Evolutionary conservation across 352 stramenopile species (phyloP).

Genomic region (Phytophthora constricta): DNA sequence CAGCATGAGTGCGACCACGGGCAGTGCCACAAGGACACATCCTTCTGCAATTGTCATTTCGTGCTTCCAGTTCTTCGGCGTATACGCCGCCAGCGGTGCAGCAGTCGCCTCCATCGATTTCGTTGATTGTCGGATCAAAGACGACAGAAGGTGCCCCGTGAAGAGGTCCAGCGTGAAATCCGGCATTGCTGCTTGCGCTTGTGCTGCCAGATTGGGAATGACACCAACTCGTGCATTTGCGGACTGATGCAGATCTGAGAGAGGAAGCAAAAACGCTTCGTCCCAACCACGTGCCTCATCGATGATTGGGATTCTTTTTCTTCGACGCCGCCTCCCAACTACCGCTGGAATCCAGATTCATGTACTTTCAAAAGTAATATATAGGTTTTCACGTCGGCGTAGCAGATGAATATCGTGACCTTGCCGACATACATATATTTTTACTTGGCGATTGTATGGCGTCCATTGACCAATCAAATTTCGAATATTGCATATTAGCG

Average conservation of each 20-base stretch:
- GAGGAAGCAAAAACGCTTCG: conserved; percentile 10
- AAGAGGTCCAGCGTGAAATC: conserved; percentile 14
- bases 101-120: conserved; percentile 6
- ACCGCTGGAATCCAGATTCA: no score
- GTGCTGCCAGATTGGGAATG: no score
- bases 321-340: conserved; percentile 27
- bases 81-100: conserved; percentile 6
- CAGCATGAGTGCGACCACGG: conserved; percentile 53
- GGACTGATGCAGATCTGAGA: no score
- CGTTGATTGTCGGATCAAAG: conserved; percentile 8
- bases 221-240: no score
- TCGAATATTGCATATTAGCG: no score
- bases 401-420: no score
- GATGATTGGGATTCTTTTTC: conserved; percentile 40
- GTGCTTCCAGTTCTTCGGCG: conserved; percentile 36
- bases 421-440: no score
- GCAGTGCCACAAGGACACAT: conserved; percentile 42
- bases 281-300: conserved; percentile 11
- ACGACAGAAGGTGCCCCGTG: conserved; percentile 15
- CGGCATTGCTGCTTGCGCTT: no score
- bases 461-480: no score
- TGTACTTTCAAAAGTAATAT: no score
- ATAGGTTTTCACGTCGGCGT: no score
- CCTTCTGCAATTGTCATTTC: conserved; percentile 31
- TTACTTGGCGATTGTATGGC: no score